Evolutionary conservation across 306 rosid species (phyloP), one percentile per base, ranked within the genome.

Genomic region (Herpetospermum pedunculosum): DNA sequence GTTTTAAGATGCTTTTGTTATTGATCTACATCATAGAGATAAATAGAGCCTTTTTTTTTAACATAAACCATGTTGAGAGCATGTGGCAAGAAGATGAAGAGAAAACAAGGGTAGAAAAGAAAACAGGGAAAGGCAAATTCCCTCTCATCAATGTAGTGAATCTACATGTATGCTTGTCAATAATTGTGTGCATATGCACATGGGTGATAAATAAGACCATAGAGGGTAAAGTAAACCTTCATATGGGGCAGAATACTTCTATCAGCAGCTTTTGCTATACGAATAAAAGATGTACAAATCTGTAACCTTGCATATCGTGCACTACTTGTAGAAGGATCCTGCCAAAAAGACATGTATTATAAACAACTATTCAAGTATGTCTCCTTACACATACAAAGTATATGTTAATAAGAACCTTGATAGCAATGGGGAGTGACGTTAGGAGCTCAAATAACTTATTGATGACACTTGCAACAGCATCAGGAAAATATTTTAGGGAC

Each of bases 251-350:
- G 84, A 77, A 91, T 81, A 77, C 96, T 88, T 88, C 84, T 89
- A 81, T 91, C 96, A 77, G 97, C 91, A 62, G 97, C 80, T 84
- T 94, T 94, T 38, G 99, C 96, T 43, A 91, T 89, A 80, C 96
- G 92, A 79, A 94, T 94, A 82, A 94, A 94, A 59, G 99, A 94
- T 54, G 97, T 77, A 82, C 99, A 94, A 65, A 88, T 89, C 75
- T 91, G 97, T 81, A 94, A 77, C 85, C 99, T 91, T 50, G 99
- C 97, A 81, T 89, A 88, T 15, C 98, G 87, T 63, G 95, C 95
- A 86, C 79, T 80, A 78, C 60, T 83, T 78, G 90, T 75, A 37
- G 92, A 85, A 40, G 87, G 79, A 80, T 94, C 97, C 99, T 94
- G 82, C 79, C 62, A 85, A 77, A 19, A 77, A 70, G 63, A 69